Conservation (phyloP, 2,329 filamentous ascomycete genomes). For the Curvularia sp. region DNA sequence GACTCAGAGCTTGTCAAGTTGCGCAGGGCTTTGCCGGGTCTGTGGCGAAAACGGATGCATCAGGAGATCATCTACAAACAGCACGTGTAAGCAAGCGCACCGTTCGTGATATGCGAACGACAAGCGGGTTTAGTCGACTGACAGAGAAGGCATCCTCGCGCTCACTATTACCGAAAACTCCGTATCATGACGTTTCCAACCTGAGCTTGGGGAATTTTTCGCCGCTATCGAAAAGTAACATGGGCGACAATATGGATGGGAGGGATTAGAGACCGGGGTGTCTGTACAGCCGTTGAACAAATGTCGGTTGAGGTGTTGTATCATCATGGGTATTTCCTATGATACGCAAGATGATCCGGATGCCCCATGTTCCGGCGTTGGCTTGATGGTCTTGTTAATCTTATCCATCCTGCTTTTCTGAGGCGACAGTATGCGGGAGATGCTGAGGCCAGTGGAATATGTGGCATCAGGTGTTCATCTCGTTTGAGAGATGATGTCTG, state of each 20-base stretch:
- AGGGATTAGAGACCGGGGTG: background rate
- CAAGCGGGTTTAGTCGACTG: slow-evolving; percentile 7
- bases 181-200: slow-evolving; percentile 12
- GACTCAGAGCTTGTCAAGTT: background rate
- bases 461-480: slow-evolving; percentile 8
- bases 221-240: slow-evolving; percentile 3
- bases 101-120: slow-evolving; percentile 20
- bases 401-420: slow-evolving; percentile 3
- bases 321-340: background rate
- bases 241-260: slow-evolving; percentile 5
- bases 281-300: slow-evolving; percentile 7
- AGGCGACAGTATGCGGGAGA: background rate
- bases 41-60: background rate
- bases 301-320: background rate
- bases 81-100: slow-evolving; percentile 10
- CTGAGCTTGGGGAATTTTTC: slow-evolving; percentile 6
- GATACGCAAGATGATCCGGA: background rate
- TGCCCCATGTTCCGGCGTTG: slow-evolving; percentile 1
- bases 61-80: background rate
- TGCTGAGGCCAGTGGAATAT: slow-evolving; percentile 1
- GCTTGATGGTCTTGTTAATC: slow-evolving; percentile 1
- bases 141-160: background rate
- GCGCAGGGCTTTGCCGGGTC: background rate
- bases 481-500: slow-evolving; percentile 10
- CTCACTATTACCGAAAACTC: slow-evolving; percentile 7